These are phyloP conservation scores for Mucor circinelloides DNA, from an alignment of 371 early-diverging fungal genomes.

Conservation along the genomic window DNA sequence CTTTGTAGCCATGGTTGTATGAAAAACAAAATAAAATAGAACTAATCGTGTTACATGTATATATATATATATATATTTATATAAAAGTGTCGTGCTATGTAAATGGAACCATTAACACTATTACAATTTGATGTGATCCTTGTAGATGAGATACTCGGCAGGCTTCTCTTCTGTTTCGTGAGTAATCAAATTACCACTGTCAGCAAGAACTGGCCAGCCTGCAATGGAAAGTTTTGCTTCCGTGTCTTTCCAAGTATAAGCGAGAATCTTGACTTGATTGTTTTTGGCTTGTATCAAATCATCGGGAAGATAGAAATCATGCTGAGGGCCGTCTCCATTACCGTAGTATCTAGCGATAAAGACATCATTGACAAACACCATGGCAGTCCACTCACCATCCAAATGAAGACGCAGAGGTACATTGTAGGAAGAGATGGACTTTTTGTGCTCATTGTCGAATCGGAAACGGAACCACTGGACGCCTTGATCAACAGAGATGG, in stretches of 20 bases:
- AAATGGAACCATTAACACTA: background rate
- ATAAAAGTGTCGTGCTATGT: background rate
- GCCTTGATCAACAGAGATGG: slow-evolving; percentile 29
- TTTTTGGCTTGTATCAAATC: slow-evolving; percentile 43
- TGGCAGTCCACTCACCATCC: slow-evolving; percentile 67
- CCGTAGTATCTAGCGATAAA: slow-evolving; percentile 77
- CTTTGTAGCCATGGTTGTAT: background rate
- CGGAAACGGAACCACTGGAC: slow-evolving; percentile 41
- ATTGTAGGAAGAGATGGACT: slow-evolving; percentile 15
- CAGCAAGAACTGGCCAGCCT: slow-evolving; percentile 48
- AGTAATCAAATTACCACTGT: slow-evolving; percentile 32
- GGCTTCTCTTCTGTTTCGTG: slow-evolving; percentile 4
- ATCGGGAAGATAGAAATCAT: slow-evolving; percentile 75
- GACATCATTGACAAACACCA: slow-evolving; percentile 63
- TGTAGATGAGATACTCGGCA: slow-evolving; percentile 33
- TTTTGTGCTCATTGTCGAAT: slow-evolving; percentile 38
- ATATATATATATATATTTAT: background rate
- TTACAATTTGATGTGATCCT: slow-evolving; percentile 21
- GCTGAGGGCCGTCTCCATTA: slow-evolving; percentile 73
- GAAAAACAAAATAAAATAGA: background rate
- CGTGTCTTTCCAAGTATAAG: slow-evolving; percentile 48
- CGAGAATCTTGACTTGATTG: slow-evolving; percentile 42
- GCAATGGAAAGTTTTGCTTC: slow-evolving; percentile 29
- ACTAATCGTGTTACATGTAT: background rate
- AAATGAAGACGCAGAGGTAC: slow-evolving; percentile 70